Conservation (phyloP, 139 green algal genomes). For the Tetraselmis chui region DNA sequence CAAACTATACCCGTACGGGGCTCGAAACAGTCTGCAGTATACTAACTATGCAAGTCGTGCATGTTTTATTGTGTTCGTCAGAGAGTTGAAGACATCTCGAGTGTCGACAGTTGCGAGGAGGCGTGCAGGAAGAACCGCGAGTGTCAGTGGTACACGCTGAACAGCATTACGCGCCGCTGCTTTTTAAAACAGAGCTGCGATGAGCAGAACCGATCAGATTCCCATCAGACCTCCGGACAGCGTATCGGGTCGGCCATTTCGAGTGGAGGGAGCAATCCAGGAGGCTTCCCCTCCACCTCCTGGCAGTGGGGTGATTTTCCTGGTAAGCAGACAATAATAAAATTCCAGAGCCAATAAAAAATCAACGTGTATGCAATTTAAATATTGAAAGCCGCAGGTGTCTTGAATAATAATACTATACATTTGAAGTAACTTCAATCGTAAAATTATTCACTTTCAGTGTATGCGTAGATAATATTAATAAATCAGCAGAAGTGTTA, state of each 20-base stretch:
- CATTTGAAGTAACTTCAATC: too few species aligned
- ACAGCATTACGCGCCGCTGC: not conserved
- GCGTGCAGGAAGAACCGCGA: not conserved
- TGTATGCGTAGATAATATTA: too few species aligned
- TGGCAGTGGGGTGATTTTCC: not conserved
- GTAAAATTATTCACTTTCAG: too few species aligned
- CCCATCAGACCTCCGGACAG: not conserved
- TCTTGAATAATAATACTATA: too few species aligned
- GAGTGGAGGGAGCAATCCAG: too few species aligned
- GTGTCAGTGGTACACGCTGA: not conserved
- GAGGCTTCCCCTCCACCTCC: not conserved
- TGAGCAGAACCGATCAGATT: not conserved
- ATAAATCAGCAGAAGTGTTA: too few species aligned
- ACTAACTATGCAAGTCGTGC: too few species aligned
- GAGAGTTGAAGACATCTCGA: not conserved
- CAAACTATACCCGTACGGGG: not conserved
- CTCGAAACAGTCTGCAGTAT: too few species aligned
- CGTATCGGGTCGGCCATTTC: too few species aligned
- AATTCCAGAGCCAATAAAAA: not conserved
- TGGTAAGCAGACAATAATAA: not conserved
- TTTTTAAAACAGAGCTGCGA: not conserved
- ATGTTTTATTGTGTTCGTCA: not conserved
- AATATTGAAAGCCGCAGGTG: too few species aligned
- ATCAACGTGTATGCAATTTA: not conserved
- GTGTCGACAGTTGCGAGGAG: not conserved